Base-by-base conservation (phyloP, 192 early-diverging fungal species). In the Coemansia sp. region DNA sequence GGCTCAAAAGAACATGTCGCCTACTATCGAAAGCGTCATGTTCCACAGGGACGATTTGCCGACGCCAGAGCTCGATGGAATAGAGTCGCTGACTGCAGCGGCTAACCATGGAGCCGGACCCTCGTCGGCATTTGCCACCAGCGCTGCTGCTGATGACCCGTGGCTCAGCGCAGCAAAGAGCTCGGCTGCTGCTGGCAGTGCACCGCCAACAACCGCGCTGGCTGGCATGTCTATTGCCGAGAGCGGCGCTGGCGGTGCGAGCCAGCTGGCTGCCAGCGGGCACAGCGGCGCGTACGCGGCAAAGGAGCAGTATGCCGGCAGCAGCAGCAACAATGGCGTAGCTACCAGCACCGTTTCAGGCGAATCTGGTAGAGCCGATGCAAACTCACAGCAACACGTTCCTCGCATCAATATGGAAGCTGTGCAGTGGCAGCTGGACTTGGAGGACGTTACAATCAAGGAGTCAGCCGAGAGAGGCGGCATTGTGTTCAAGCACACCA, bases 1-100 rank as follows among this genome's bases (percentile, higher is more conserved):
- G 56, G 86, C 87, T 4, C 89, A 90, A 59, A 88, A 90, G 65
- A 84, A 90, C 72, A 86, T 90, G 84, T 77, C 84, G 31, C 65
- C 85, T n/a, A 80, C 88, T 5, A 70, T 88, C 32, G 82, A 85
- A 25, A 83, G 70, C 41, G 52, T 90, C n/a, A 67, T 80, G 40
- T 71, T 79, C 27, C 85, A 86, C 64, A 79, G 78, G 49, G 72
- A 88, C 52, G 82, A 86, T 52, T 68, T 86, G 34, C 88, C 84
- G 2, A 52, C 77, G 35, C 86, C 83, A 9, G 76, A 78, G 39
- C 70, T 88, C 13, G 67, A 80, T 11, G 82, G 81, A 10, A 27
- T 90, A 10, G 85, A 85, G 53, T 69, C 69, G 52, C 74, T 78
- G 65, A 21, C 31, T 17, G 27, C 47, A 17, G 5, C 25, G 23